Base-by-base conservation (phyloP, 108 stramenopile genomes). In the Mayamaea pseudoterrestris region DNA sequence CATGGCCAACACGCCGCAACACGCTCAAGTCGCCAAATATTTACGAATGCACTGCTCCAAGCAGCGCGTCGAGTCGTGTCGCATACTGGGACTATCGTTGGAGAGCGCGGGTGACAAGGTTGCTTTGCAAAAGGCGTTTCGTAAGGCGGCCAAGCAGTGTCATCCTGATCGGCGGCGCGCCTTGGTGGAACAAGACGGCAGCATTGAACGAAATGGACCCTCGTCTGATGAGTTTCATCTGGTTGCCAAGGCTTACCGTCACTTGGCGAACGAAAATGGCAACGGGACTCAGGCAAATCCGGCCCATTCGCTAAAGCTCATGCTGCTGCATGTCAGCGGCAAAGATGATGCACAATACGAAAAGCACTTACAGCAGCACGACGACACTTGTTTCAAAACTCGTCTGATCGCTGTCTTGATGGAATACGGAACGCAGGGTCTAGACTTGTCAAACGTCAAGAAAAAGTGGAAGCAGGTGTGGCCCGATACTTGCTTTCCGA, bases 401-500 rank as follows among this genome's bases (percentile, higher is more conserved):
- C 36, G 75, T 41, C 58, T 89, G 41, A 57, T 78, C 31, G 87
- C 82, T 14, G 77, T 90, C 1, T 27, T 90, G 7, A 53, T 78
- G 6, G 87, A 90, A 47, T 90, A 84, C 53, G 87, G 87, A 16
- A 64, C 77, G 29, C 51, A 74, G 31, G 87, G 87, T 0, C 55
- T 90, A 35, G 69, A 78, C 46, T 44, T 82, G 3, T 58, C 63
- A 25, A 62, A 80, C 32, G 53, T 90, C 20, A 58, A 63, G 40
- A 58, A 72, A 30, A 66, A 76, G 57, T 90, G 87, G 87, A 71
- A 77, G 26, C 82, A 90, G 53, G 71, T 90, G n/a, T 90, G 87
- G 87, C 87, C 87, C 6, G 61, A 80, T 45, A 41, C 51, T 13
- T 77, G 76, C n/a, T 83, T 83, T 51, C 86, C 86, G 39, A 25